Conservation (phyloP, 2,329 filamentous ascomycete genomes). For the Fusarium beomiforme region DNA sequence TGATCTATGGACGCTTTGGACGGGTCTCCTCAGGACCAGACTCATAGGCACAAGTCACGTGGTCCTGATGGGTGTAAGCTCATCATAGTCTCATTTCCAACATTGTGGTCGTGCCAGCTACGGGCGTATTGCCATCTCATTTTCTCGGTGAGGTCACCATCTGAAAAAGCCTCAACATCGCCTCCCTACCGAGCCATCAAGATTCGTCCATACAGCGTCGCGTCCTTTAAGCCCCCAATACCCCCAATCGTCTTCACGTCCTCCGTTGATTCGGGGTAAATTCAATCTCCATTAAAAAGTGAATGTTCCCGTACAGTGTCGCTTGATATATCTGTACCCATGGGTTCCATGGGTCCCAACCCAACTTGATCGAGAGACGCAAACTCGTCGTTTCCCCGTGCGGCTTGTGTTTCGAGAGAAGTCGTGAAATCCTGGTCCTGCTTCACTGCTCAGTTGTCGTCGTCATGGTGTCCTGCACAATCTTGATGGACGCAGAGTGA, state of each 20-base stretch:
- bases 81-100: too few species aligned
- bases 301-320: too few species aligned
- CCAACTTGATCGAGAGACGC: background rate
- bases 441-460: background rate
- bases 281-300: background rate
- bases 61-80: too few species aligned
- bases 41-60: too few species aligned
- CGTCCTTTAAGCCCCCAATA: background rate
- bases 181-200: fast-evolving
- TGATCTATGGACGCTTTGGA: too few species aligned
- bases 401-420: background rate
- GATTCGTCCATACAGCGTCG: background rate
- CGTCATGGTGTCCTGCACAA: background rate
- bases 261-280: fast-evolving
- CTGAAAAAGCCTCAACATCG: too few species aligned
- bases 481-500: background rate
- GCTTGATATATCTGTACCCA: fast-evolving
- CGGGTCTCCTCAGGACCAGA: too few species aligned
- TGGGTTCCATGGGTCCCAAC: background rate
- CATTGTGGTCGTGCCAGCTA: too few species aligned
- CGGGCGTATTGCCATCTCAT: too few species aligned
- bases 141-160: too few species aligned
- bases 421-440: fast-evolving
- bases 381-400: background rate
- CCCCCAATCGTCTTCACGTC: background rate